Percentiles rank a stretch among this genome's conserved stretches.
Evolutionary conservation across 345 rosid genomes (phyloP).

Genomic region (Viola odorata): DNA sequence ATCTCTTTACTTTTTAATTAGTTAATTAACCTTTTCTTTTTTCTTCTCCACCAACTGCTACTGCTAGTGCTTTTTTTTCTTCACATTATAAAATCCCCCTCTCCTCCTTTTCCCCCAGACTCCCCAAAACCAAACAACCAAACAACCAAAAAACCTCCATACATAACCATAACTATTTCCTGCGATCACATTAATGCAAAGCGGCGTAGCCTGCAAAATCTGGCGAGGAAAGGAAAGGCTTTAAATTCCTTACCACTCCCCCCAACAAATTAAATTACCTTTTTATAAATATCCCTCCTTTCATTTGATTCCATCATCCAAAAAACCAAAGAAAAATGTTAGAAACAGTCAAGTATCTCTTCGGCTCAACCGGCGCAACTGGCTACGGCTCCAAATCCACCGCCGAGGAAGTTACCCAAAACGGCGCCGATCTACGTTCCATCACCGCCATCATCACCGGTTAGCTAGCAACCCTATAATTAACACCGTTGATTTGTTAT

Average conservation of each 20-base stretch:
- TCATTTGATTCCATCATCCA: not conserved
- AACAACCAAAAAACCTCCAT: not conserved
- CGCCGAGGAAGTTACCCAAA: conserved; percentile 69
- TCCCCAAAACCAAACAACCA: too few species aligned
- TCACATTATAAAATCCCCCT: not conserved
- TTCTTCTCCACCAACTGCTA: not conserved
- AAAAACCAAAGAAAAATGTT: conserved; percentile 37
- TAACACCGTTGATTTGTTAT: too few species aligned
- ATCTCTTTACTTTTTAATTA: not conserved
- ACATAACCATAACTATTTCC: not conserved
- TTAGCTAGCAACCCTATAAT: conserved; percentile 9
- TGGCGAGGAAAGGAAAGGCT: conserved; percentile 23
- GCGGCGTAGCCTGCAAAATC: conserved; percentile 37
- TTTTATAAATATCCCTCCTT: not conserved
- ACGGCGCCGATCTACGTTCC: conserved; percentile 48
- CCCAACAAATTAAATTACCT: not conserved
- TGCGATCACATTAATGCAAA: conserved; percentile 18
- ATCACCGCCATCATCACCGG: conserved; percentile 88
- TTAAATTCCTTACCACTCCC: not conserved
- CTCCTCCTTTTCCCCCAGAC: not conserved
- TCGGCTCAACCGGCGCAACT: conserved; percentile 73
- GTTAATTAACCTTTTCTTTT: not conserved
- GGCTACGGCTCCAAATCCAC: conserved; percentile 91
- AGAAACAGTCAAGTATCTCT: conserved; percentile 61
- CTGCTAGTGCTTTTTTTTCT: not conserved